These are phyloP conservation scores for Exobasidium rhododendri DNA, from an alignment of 1,284 basidiomycete genomes.

Conservation along the genomic window DNA sequence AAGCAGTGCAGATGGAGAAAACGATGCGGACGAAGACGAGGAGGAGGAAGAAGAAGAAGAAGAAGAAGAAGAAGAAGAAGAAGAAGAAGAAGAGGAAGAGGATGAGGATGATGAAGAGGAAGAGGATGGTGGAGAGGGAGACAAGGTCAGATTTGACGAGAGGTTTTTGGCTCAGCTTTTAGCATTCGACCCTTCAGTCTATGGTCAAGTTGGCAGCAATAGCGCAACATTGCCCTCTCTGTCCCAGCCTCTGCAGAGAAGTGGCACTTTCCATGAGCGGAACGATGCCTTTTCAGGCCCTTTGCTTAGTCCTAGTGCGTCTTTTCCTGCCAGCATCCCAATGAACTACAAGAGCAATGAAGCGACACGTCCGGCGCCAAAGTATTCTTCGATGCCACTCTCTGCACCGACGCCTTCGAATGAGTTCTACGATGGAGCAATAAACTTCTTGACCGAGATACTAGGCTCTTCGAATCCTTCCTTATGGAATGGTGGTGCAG, in stretches of 20 bases:
- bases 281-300: neutral
- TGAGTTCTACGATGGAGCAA: conserved; percentile 14
- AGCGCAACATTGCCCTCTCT: neutral
- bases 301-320: neutral
- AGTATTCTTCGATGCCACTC: neutral
- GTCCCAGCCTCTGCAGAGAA: neutral
- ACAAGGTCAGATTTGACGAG: conserved; percentile 9
- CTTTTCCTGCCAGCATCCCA: neutral
- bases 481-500: conserved; percentile 4
- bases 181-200: neutral
- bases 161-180: conserved; percentile 9
- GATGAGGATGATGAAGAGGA: conserved; percentile 20
- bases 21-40: conserved; percentile 25
- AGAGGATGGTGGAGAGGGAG: neutral
- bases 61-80: conserved; percentile 28
- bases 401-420: conserved; percentile 7
- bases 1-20: conserved; percentile 9
- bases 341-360: neutral
- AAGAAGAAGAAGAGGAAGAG: conserved; percentile 28
- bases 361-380: neutral
- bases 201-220: neutral
- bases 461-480: conserved; percentile 11
- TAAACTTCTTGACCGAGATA: conserved; percentile 12
- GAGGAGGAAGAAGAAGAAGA: conserved; percentile 23
- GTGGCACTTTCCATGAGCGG: neutral